These are phyloP conservation scores for Megacollybia marginata DNA, from an alignment of 768 basidiomycete genomes.

Conservation along the genomic window DNA sequence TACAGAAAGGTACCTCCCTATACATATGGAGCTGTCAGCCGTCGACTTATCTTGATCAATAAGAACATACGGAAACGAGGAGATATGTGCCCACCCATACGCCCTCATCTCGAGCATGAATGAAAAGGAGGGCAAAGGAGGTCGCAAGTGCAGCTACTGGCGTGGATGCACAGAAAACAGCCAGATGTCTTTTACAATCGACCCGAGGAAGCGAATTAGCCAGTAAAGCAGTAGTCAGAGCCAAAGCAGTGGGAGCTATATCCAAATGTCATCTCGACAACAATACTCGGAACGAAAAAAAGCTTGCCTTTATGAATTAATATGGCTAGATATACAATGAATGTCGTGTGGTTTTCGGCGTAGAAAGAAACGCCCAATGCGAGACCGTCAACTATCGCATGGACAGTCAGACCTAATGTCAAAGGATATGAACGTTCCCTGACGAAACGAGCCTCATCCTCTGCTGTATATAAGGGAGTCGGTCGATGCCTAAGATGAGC, in stretches of 20 bases:
- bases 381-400: constrained; percentile 88
- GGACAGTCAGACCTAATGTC: constrained; percentile 80
- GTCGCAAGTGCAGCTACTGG: constrained; percentile 78
- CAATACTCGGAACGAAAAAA: background rate
- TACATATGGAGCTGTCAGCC: constrained; percentile 1
- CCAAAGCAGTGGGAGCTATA: constrained; percentile 84
- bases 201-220: constrained; percentile 59
- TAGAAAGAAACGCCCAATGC: constrained; percentile 75
- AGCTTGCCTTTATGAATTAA: constrained; percentile 79
- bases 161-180: constrained; percentile 77
- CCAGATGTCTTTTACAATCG: constrained; percentile 68
- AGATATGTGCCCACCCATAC: constrained; percentile 73
- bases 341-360: constrained; percentile 8
- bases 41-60: background rate
- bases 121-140: constrained; percentile 54
- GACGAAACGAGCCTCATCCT: background rate
- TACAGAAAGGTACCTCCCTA: constrained; percentile 94
- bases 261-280: background rate
- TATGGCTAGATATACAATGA: constrained; percentile 87
- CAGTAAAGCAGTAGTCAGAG: constrained; percentile 80
- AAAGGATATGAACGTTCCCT: constrained; percentile 33
- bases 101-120: constrained; percentile 35
- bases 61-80: constrained; percentile 69
- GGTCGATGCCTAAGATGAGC: constrained; percentile 9
- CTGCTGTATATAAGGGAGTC: background rate